Percentiles rank a stretch among this genome's conserved stretches.
Evolutionary conservation across 2,329 filamentous ascomycete species (phyloP).

Genomic region (Alternaria ventricosa): DNA sequence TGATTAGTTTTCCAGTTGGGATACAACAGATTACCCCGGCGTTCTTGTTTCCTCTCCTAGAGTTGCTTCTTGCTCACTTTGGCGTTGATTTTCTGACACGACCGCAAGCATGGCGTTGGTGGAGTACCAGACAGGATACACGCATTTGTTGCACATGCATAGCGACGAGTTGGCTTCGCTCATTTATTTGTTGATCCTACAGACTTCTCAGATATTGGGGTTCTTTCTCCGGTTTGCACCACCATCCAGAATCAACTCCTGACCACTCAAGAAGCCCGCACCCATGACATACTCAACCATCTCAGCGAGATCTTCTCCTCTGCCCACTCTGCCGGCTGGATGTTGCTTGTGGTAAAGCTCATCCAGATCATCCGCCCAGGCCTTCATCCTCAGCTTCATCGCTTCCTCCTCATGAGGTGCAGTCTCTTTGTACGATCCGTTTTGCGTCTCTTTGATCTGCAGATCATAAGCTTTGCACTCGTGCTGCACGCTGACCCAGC

Average conservation of each 20-base stretch:
- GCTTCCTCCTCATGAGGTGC: slow-evolving; percentile 27
- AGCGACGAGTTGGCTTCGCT: not conserved
- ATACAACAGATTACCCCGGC: not conserved
- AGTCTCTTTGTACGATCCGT: slow-evolving; percentile 20
- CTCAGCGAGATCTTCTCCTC: slow-evolving; percentile 55
- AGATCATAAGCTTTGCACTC: slow-evolving; percentile 52
- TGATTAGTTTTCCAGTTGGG: slow-evolving; percentile 15
- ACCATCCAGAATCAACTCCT: slow-evolving; percentile 31
- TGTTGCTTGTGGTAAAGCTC: slow-evolving; percentile 58
- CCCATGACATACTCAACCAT: slow-evolving; percentile 52
- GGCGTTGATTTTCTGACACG: not conserved
- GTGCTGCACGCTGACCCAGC: slow-evolving; percentile 59
- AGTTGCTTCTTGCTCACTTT: not conserved
- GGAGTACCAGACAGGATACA: not conserved
- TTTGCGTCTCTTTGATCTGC: slow-evolving; percentile 34
- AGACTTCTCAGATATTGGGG: slow-evolving; percentile 19
- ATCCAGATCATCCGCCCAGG: slow-evolving; percentile 56
- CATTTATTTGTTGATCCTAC: not conserved
- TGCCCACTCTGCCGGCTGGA: slow-evolving; percentile 57
- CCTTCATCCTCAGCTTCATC: slow-evolving; percentile 16
- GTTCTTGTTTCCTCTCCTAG: not conserved
- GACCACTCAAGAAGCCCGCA: slow-evolving; percentile 50
- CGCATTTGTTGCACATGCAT: not conserved
- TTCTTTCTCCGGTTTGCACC: slow-evolving; percentile 33
- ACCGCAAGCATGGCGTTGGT: slow-evolving; percentile 10